These are phyloP conservation scores for Chlorencoelia australis DNA, from an alignment of 2,329 filamentous ascomycete species.

Conservation along the genomic window DNA sequence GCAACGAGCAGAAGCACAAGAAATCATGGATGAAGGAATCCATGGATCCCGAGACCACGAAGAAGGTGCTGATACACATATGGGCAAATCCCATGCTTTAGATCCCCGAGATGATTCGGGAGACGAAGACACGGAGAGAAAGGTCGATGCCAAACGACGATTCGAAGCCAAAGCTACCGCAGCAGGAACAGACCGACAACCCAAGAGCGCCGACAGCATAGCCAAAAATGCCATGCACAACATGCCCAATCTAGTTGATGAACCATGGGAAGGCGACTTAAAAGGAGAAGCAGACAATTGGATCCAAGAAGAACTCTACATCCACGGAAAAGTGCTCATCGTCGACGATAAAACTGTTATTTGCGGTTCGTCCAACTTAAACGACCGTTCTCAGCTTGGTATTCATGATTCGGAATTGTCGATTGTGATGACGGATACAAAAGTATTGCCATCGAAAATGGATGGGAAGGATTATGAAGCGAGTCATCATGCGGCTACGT, in stretches of 20 bases:
- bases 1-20: slow-evolving; percentile 78
- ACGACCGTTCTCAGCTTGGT: slow-evolving; percentile 81
- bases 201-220: slow-evolving; percentile 35
- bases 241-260: slow-evolving; percentile 51
- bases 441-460: slow-evolving; percentile 63
- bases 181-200: slow-evolving; percentile 22
- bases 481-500: slow-evolving; percentile 70
- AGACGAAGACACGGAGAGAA: slow-evolving; percentile 30
- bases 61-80: slow-evolving; percentile 35
- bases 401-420: slow-evolving; percentile 86
- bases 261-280: slow-evolving; percentile 63
- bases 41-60: slow-evolving; percentile 44
- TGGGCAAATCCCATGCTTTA: slow-evolving; percentile 33
- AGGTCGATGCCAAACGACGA: slow-evolving; percentile 37
- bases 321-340: slow-evolving; percentile 86
- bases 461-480: slow-evolving; percentile 67
- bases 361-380: slow-evolving; percentile 82
- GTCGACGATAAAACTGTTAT: slow-evolving; percentile 79
- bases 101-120: slow-evolving; percentile 24
- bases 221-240: slow-evolving; percentile 78
- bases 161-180: slow-evolving; percentile 40
- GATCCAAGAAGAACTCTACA: slow-evolving; percentile 92
- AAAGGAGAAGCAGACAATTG: slow-evolving; percentile 78
- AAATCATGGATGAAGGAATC: slow-evolving; percentile 70
- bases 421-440: slow-evolving; percentile 80